Evolutionary conservation across 441 rosid genomes (phyloP), one percentile per base, ranked within the genome.

Genomic region (Bocquillonia castaneifolia): DNA sequence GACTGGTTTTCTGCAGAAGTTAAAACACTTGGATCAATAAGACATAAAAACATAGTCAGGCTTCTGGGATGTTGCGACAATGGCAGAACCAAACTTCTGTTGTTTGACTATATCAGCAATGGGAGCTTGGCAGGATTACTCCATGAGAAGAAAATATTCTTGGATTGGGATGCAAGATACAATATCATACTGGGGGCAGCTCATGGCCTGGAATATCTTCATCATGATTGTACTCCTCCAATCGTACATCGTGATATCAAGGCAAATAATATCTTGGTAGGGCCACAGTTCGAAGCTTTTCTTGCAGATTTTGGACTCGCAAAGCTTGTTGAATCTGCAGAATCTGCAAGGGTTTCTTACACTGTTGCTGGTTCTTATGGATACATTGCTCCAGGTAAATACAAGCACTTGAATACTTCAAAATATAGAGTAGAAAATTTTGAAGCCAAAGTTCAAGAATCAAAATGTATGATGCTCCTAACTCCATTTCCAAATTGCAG

Each of bases 251-350:
- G 90, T 1, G 93, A 88, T 47, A 79, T 88, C 76, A 88, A 88
- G 82, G 77, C 89, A 18, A 83, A 83, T 65, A 88, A 88, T 81
- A 88, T 88, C 75, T 72, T 88, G 75, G 80, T 86, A 3, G 93
- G 91, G 28, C 81, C 85, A 15, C 81, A 82, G 31, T 88, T 86
- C 59, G 89, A 86, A 57, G 84, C 91, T 56, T 82, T 79, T 60
- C 71, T 88, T 14, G 88, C 91, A 64, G 93, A 88, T 78, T 88
- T 88, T 37, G 93, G 93, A 23, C 81, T 88, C 1, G 93, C 93
- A 6, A 84, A 84, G 81, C 82, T 79, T 29, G 61, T 88, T 61
- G 83, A 81, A 65, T 76, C 79, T 66, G 72, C 88, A 55, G 88
- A 84, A 66, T 65, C 74, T 69, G 79, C 86, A 0, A 68, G 68